Evolutionary conservation across 2,329 filamentous ascomycete species (phyloP).

Genomic region (Colletotrichum somersetense): DNA sequence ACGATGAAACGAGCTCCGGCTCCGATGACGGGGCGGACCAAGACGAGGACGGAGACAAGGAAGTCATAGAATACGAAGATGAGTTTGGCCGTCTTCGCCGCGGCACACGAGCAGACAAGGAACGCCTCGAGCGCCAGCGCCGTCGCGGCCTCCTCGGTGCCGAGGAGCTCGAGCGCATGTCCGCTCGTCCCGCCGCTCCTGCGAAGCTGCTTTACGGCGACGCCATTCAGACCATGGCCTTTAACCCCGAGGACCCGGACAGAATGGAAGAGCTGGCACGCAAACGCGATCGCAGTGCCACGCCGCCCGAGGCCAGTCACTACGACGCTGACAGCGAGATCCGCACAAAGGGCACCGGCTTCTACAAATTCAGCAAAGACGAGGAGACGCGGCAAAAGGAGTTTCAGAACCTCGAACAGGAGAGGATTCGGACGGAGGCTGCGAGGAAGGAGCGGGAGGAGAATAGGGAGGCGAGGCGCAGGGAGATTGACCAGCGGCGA

Average conservation of each 20-base stretch:
- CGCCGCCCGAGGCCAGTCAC: slow-evolving; percentile 83
- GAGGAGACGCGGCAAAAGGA: slow-evolving; percentile 74
- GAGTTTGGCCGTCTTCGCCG: slow-evolving; percentile 89
- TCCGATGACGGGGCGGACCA: slow-evolving; percentile 53
- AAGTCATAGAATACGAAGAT: slow-evolving; percentile 88
- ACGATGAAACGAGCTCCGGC: slow-evolving; percentile 64
- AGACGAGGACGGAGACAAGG: slow-evolving; percentile 59
- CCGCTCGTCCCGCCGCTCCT: slow-evolving; percentile 76
- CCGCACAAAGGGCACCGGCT: slow-evolving; percentile 88
- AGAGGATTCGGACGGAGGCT: slow-evolving; percentile 76
- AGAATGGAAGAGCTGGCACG: slow-evolving; percentile 84
- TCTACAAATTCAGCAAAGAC: slow-evolving; percentile 89
- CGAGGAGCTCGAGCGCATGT: slow-evolving; percentile 76
- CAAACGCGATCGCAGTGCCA: slow-evolving; percentile 82
- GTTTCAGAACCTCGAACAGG: slow-evolving; percentile 79
- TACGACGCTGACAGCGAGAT: slow-evolving; percentile 90
- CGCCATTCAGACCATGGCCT: slow-evolving; percentile 85
- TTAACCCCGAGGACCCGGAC: slow-evolving; percentile 78
- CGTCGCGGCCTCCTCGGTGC: slow-evolving; percentile 65
- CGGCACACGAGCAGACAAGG: slow-evolving; percentile 77
- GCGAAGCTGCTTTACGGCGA: slow-evolving; percentile 85
- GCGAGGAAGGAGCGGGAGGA: slow-evolving; percentile 68
- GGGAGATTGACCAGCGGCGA: slow-evolving; percentile 74
- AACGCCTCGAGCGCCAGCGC: slow-evolving; percentile 70
- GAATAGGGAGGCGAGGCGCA: slow-evolving; percentile 68